A percentile compares a stretch with the other conserved stretches of the same genome.
Conservation (phyloP, 1,284 basidiomycete genomes). For the Pseudozyma pruni region DNA sequence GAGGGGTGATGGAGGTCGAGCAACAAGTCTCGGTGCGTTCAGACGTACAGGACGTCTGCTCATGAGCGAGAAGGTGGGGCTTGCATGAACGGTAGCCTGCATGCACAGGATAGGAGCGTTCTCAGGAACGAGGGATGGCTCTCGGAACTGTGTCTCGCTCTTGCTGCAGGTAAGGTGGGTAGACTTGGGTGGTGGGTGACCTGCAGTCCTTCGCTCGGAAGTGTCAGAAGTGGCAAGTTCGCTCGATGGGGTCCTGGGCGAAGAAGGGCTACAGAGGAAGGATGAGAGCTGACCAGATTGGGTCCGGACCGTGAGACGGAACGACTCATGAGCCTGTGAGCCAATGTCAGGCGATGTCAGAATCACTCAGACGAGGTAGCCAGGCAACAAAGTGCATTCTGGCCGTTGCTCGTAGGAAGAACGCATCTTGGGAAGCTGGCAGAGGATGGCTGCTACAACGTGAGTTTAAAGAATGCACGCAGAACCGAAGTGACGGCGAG, state of each 20-base stretch:
- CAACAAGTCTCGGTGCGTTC: neutral
- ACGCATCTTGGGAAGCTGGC: slow-evolving; percentile 5
- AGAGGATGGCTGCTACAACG: slow-evolving; percentile 18
- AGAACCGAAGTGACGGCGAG: slow-evolving; percentile 10
- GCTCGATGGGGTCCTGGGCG: neutral
- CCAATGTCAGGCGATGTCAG: no score
- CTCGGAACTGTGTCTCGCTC: slow-evolving; percentile 3
- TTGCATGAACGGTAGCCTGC: slow-evolving; percentile 1
- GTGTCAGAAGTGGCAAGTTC: neutral
- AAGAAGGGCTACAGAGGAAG: no score
- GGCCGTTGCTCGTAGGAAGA: neutral
- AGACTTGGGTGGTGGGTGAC: no score
- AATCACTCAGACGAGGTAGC: no score
- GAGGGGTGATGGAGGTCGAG: neutral
- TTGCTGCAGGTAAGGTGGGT: no score
- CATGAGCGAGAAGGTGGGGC: neutral
- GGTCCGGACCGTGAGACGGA: no score
- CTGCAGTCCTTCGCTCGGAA: no score
- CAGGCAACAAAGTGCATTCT: no score
- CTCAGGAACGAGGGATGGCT: slow-evolving; percentile 11
- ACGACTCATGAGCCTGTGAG: no score
- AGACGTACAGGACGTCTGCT: slow-evolving; percentile 2
- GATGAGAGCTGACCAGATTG: neutral
- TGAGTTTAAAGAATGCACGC: slow-evolving; percentile 23
- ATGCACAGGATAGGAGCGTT: slow-evolving; percentile 5